Percentiles rank a stretch among this genome's conserved stretches.
Conservation (phyloP, 1,284 basidiomycete species). For the Caloboletus firmus region DNA sequence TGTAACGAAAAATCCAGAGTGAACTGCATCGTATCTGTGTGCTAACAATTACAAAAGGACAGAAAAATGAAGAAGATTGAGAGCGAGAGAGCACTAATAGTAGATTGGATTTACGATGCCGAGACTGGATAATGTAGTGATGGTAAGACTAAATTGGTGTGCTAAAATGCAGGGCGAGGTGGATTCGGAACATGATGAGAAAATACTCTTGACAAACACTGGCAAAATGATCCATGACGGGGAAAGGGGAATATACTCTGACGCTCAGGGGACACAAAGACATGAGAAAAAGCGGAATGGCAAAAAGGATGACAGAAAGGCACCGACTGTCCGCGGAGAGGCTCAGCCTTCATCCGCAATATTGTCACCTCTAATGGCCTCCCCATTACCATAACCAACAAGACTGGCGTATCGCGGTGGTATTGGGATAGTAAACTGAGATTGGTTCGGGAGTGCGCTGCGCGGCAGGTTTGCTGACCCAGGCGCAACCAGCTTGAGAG, state of each 20-base stretch:
- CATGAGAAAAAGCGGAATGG: background rate
- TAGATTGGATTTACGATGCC: constrained; percentile 32
- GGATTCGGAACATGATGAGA: constrained; percentile 8
- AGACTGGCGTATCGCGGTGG: constrained; percentile 15
- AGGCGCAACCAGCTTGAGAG: constrained; percentile 41
- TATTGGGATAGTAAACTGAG: constrained; percentile 45
- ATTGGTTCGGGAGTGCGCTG: constrained; percentile 55
- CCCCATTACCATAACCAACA: constrained; percentile 11
- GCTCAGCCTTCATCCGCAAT: constrained; percentile 35
- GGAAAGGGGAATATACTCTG: background rate
- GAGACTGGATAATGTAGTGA: constrained; percentile 30
- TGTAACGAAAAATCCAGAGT: constrained; percentile 17
- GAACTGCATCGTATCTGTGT: constrained; percentile 14
- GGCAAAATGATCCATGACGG: constrained; percentile 2
- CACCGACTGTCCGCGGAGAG: constrained; percentile 19
- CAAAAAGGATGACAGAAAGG: background rate
- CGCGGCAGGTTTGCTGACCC: constrained; percentile 44
- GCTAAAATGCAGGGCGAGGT: constrained; percentile 20
- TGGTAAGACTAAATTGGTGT: constrained; percentile 12
- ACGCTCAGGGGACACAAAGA: constrained; percentile 1
- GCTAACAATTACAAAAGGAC: constrained; percentile 11
- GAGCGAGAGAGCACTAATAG: constrained; percentile 15
- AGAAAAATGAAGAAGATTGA: background rate
- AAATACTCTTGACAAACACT: constrained; percentile 23
- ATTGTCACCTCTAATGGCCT: constrained; percentile 16